Evolutionary conservation across 2,329 filamentous ascomycete genomes (phyloP).

Genomic region (Daldinia sp.): DNA sequence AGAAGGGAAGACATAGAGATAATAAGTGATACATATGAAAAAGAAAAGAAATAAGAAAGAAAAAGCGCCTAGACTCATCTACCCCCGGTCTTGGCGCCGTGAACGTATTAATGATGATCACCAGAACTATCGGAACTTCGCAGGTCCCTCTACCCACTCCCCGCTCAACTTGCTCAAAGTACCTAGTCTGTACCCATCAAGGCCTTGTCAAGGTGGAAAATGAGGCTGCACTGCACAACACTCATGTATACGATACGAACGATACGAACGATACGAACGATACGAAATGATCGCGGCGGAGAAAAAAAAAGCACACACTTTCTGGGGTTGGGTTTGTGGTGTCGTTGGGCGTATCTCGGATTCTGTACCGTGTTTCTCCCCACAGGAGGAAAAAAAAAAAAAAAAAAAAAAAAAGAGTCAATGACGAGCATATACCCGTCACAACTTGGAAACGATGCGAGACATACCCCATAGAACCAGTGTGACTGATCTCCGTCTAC

Average conservation of each 20-base stretch:
- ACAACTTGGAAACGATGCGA: conserved; percentile 23
- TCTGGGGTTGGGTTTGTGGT: not conserved
- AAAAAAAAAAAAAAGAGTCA: conserved; percentile 6
- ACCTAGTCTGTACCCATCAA: conserved; percentile 24
- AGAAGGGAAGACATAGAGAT: no score
- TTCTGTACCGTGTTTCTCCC: not conserved
- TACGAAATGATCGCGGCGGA: not conserved
- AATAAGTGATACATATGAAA: not conserved
- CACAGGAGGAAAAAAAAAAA: conserved; percentile 3
- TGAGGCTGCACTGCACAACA: conserved; percentile 4
- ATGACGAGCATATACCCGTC: conserved; percentile 40
- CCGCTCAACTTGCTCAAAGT: conserved; percentile 11
- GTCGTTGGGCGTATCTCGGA: not conserved
- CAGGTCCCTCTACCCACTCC: conserved; percentile 28
- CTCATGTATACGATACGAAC: conserved; percentile 1
- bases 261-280: not conserved
- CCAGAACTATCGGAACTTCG: conserved; percentile 44
- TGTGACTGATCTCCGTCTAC: conserved; percentile 12
- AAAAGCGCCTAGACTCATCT: not conserved
- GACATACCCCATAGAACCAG: conserved; percentile 30
- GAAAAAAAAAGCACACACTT: not conserved
- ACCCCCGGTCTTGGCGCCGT: conserved; percentile 36
- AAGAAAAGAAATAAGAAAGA: not conserved
- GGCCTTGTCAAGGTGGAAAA: not conserved
- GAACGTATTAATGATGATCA: conserved; percentile 44